Evolutionary conservation across 495 filamentous ascomycete genomes (phyloP).

Genomic region (Astrothelium subdiscretum): DNA sequence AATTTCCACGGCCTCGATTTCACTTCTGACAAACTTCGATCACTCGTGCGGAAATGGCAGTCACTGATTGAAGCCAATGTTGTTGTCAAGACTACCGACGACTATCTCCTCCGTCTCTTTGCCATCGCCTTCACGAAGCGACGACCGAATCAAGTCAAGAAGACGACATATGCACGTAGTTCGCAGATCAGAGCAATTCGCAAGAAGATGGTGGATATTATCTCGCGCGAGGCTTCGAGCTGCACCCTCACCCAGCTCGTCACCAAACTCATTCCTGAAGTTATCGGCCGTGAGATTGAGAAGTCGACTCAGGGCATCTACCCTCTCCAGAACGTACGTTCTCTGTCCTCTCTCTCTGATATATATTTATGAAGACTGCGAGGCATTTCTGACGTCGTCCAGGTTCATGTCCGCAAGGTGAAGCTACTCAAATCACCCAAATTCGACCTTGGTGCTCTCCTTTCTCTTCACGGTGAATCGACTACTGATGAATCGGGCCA

Average conservation of each 20-base stretch:
- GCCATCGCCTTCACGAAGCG: slow-evolving; percentile 98
- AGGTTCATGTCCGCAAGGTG: slow-evolving; percentile 99
- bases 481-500: slow-evolving; percentile 91
- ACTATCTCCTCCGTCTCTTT: slow-evolving; percentile 97
- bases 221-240: slow-evolving; percentile 84
- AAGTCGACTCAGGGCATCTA: slow-evolving; percentile 99
- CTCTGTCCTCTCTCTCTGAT: slow-evolving; percentile 9
- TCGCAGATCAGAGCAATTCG: slow-evolving; percentile 95
- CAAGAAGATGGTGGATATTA: slow-evolving; percentile 99
- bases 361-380: not conserved
- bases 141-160: slow-evolving; percentile 98
- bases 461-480: slow-evolving; percentile 93
- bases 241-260: slow-evolving; percentile 91
- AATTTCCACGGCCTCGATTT: slow-evolving; percentile 99
- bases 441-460: slow-evolving; percentile 94
- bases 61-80: slow-evolving; percentile 97
- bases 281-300: slow-evolving; percentile 98
- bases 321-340: slow-evolving; percentile 90
- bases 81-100: slow-evolving; percentile 98
- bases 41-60: slow-evolving; percentile 98
- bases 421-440: slow-evolving; percentile 97
- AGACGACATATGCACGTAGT: slow-evolving; percentile 93
- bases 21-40: slow-evolving; percentile 98
- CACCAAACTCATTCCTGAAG: slow-evolving; percentile 96
- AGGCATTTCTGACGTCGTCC: not conserved